Percentiles rank a stretch among this genome's conserved stretches.
Evolutionary conservation across 768 basidiomycete species (phyloP).

Genomic region (Tremella fuciformis): DNA sequence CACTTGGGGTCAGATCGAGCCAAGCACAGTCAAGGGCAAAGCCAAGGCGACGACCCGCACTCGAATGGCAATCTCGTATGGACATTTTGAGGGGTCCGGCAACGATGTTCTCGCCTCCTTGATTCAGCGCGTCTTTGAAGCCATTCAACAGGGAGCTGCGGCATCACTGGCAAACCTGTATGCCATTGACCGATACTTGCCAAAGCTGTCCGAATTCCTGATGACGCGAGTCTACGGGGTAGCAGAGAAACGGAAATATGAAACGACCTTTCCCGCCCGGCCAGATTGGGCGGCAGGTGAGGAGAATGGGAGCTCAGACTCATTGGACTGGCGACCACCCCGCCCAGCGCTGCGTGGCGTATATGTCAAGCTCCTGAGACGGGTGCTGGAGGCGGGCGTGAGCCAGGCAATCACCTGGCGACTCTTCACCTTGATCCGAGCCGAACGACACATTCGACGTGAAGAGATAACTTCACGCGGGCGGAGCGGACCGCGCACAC

Average conservation of each 20-base stretch:
- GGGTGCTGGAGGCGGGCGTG: conserved; percentile 43
- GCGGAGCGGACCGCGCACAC: too few species aligned
- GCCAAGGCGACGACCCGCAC: conserved; percentile 14
- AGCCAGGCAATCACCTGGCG: conserved; percentile 33
- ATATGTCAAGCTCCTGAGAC: conserved; percentile 33
- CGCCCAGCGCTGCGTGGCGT: conserved; percentile 18
- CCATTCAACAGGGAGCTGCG: conserved; percentile 21
- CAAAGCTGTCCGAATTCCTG: conserved; percentile 27
- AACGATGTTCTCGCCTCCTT: conserved; percentile 1
- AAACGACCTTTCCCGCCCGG: conserved; percentile 34
- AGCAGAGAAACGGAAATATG: conserved; percentile 23
- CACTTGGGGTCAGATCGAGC: conserved; percentile 11
- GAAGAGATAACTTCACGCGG: too few species aligned
- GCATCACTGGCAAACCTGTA: conserved; percentile 31
- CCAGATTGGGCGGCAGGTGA: conserved; percentile 27
- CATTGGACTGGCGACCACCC: conserved; percentile 22
- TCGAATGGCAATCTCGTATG: background rate
- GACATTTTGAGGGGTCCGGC: conserved; percentile 11
- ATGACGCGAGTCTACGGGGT: conserved; percentile 27
- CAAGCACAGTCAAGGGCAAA: conserved; percentile 24
- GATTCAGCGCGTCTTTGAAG: conserved; percentile 8
- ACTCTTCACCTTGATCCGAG: conserved; percentile 37
- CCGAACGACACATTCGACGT: background rate
- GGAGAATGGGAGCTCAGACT: conserved; percentile 13
- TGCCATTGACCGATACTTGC: conserved; percentile 21